Conservation (phyloP, 1,284 basidiomycete genomes). For the Pyrrhoderma lamaoense region DNA sequence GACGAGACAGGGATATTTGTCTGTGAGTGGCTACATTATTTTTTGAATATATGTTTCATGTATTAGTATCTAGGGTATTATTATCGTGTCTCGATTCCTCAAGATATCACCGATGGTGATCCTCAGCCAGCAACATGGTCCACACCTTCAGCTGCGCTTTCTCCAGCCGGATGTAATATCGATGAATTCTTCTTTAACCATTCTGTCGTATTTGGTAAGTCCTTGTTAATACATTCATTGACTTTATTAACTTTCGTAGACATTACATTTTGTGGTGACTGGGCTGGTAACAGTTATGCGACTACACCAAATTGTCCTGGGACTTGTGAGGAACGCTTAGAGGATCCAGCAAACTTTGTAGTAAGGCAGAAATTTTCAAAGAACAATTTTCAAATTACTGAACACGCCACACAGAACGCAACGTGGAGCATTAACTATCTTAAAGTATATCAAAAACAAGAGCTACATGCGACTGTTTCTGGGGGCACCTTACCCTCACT, state of each 20-base stretch:
- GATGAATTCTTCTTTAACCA: conserved; percentile 55
- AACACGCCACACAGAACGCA: conserved; percentile 19
- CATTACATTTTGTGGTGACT: conserved; percentile 79
- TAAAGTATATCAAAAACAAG: conserved; percentile 21
- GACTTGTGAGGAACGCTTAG: conserved; percentile 55
- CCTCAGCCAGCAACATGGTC: conserved; percentile 60
- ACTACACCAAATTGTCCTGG: conserved; percentile 63
- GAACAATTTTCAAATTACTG: background rate
- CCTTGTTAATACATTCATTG: too few relatives aligned
- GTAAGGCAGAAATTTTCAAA: conserved; percentile 17
- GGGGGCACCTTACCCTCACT: background rate
- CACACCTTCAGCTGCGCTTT: conserved; percentile 51
- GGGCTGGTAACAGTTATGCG: conserved; percentile 72
- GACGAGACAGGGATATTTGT: conserved; percentile 64
- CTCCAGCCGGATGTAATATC: conserved; percentile 49
- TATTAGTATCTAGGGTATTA: conserved; percentile 50
- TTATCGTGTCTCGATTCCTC: conserved; percentile 62
- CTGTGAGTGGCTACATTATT: conserved; percentile 39
- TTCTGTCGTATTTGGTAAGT: conserved; percentile 51
- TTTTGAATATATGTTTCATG: background rate
- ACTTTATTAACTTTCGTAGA: conserved; percentile 44
- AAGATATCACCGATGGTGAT: conserved; percentile 48
- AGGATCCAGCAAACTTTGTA: conserved; percentile 52
- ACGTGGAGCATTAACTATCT: conserved; percentile 24
- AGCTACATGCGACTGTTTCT: conserved; percentile 13